Conservation (phyloP, 2,329 filamentous ascomycete genomes). For the Dichotomopilus funicola region DNA sequence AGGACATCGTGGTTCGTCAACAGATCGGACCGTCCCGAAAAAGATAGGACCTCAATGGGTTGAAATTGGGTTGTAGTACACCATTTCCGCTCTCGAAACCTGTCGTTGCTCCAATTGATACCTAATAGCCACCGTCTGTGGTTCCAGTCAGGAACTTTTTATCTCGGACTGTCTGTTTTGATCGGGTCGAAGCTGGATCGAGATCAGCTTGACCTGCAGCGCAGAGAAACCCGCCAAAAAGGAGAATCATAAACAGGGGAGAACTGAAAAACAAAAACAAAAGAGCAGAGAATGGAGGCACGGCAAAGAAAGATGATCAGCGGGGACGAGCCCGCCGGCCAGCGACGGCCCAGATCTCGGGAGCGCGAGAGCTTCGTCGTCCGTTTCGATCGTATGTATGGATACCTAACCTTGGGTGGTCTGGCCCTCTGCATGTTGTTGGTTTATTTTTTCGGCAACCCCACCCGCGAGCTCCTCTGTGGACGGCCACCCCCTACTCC, state of each 20-base stretch:
- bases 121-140: too few species aligned
- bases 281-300: not conserved
- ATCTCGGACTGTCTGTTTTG: too few species aligned
- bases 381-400: slow-evolving; percentile 4
- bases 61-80: too few species aligned
- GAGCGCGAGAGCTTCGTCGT: not conserved
- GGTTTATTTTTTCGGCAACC: slow-evolving; percentile 16
- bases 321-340: too few species aligned
- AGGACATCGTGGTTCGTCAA: not conserved
- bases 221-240: not conserved
- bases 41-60: too few species aligned
- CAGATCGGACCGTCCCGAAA: not conserved
- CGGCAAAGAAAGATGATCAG: not conserved
- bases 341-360: not conserved
- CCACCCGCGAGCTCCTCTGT: slow-evolving; percentile 12
- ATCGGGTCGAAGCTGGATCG: too few species aligned
- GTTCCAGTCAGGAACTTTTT: too few species aligned
- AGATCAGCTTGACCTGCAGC: too few species aligned
- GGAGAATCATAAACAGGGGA: not conserved
- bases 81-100: too few species aligned
- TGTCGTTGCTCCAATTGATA: too few species aligned
- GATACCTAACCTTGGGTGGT: slow-evolving; percentile 10
- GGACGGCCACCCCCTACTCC: not conserved
- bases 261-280: not conserved
- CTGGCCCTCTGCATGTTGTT: slow-evolving; percentile 13